Base-by-base conservation (phyloP, 2,329 filamentous ascomycete species). In the Phyllosticta capitalensis region DNA sequence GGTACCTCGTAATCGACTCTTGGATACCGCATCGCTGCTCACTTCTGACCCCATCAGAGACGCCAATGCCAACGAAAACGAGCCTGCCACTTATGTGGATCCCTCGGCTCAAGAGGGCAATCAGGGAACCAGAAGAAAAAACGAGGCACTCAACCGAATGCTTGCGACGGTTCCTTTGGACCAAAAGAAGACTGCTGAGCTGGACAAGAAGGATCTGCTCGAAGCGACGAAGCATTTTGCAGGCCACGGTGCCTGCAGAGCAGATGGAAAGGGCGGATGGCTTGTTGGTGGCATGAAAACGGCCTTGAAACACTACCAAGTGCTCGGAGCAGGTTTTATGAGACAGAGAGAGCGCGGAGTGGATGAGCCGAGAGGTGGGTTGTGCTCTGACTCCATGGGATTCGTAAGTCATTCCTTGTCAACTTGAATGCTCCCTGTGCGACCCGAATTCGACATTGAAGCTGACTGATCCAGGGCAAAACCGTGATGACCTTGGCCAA, bases 311-410 rank as follows among this genome's bases (percentile, higher is more conserved):
- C 64, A 67, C 9, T 78, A 83, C 53, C 83, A 86, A 57, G 63
- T 85, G 0, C 70, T 79, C 0, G 81, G 77, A 0, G 74, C 72
- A 0, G 72, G 75, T 0, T 86, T 81, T 71, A 85, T 86, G 82
- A 65, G 80, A 0, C 64, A 69, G 3, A 74, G 79, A 2, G 83
- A 86, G 65, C 70, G 74, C 3, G 70, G 62, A 1, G 9, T 21
- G 0, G 45, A 69, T 0, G 59, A 67, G 30, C 81, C 76, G 0
- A 65, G 55, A 14, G 77, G 76, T 2, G 75, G 75, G 7, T 67
- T 77, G 33, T 65, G 76, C 50, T 73, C 74, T 0, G 74, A 76
- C 60, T 68, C 73, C 52, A 76, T 76, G 74, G 74, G 74, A 5
- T 38, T 45, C 5, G 56, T 59, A 21, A 54, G 52, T 22, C 17